Evolutionary conservation across 192 early-diverging fungal species (phyloP), one percentile per base, ranked within the genome.

Genomic region (Kickxella alabastrina): DNA sequence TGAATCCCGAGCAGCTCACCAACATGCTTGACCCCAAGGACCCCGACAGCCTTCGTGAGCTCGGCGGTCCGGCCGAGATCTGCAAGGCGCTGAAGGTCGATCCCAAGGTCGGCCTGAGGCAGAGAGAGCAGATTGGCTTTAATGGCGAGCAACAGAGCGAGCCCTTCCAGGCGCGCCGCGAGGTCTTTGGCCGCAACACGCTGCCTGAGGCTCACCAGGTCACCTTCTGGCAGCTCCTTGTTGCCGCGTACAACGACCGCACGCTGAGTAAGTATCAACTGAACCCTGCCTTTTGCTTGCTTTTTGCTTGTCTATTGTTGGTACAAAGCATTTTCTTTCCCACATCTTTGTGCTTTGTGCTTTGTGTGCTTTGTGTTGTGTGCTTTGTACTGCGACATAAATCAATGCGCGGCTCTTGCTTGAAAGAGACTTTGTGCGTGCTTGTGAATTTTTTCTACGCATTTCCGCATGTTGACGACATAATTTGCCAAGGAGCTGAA

Each of bases 11-110:
- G 25, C 75, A 82, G 48, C 65, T 89, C 44, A 62, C 73, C 3
- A 58, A 70, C 5, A 55, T 89, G 48, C 70, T 86, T 19, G 87
- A 89, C 48, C 80, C 84, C 18, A 87, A 85, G 65, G 75, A 84
- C 65, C 72, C 75, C 24, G 75, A 72, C 1, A 61, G 69, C 25
- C 81, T 87, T 10, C 57, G 55, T 10, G 49, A 82, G 34, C 64
- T 83, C 22, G 87, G 87, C 28, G 87, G 87, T 6, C 48, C 79
- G 6, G 59, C 72, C 3, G 54, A 65, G 48, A 74, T 89, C 28
- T 80, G 80, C 62, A 58, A 83, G 58, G 70, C 65, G 29, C 70
- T 89, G 10, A 60, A 63, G 21, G 85, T 87, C 0, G 80, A 89
- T 36, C 80, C 85, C 49, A 59, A 52, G 6, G 49, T 71, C 12